These are phyloP conservation scores for Dujonia santamariae DNA, from an alignment of 1,139 yeast genomes.

Conservation along the genomic window DNA sequence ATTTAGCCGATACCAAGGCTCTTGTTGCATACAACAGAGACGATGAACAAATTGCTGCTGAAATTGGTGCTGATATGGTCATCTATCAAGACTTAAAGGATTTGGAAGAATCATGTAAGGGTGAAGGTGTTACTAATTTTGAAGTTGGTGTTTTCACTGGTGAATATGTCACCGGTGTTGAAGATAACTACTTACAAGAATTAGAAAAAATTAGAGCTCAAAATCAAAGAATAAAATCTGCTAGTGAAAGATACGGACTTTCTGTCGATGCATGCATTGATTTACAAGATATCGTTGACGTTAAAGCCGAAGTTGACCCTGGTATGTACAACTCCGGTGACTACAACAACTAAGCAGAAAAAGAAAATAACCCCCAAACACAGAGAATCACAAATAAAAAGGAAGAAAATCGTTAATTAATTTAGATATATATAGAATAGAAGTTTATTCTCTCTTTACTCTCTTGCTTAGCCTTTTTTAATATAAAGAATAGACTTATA, in stretches of 20 bases:
- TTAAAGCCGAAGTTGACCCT: conserved; percentile 88
- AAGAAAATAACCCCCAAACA: not conserved
- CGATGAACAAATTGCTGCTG: conserved; percentile 69
- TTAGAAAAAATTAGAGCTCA: conserved; percentile 80
- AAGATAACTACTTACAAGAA: conserved; percentile 75
- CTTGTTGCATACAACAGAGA: conserved; percentile 81
- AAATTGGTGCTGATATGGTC: conserved; percentile 89
- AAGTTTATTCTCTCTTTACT: not conserved
- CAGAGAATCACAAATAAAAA: not conserved
- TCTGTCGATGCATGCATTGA: conserved; percentile 48
- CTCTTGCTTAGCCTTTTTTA: too few species aligned
- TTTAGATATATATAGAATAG: not conserved
- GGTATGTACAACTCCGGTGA: conserved; percentile 89
- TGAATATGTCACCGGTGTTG: conserved; percentile 86
- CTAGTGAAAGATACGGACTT: conserved; percentile 28
- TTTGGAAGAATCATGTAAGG: conserved; percentile 71
- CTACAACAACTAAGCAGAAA: conserved; percentile 24
- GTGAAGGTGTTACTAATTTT: conserved; percentile 56
- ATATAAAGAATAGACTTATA: too few species aligned
- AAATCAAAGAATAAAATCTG: conserved; percentile 61
- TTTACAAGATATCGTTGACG: conserved; percentile 51
- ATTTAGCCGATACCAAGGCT: conserved; percentile 92
- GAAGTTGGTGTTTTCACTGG: conserved; percentile 99
- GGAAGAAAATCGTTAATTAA: not conserved
- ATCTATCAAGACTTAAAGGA: conserved; percentile 85